Conservation (phyloP, 371 early-diverging fungal genomes). For the Apophysomyces elegans region DNA sequence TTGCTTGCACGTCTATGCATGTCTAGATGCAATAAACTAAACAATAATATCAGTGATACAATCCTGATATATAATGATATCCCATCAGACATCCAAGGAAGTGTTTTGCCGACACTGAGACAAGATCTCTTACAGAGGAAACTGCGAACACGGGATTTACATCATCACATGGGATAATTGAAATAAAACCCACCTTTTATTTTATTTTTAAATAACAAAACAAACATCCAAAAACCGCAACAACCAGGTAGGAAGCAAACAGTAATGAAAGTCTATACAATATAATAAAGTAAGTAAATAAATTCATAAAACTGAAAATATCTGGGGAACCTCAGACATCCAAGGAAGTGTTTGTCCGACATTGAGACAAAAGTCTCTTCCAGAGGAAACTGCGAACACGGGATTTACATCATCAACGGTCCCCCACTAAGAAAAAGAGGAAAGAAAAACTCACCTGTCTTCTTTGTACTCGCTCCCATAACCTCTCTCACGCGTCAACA, state of each 20-base stretch:
- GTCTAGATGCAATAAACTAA: slow-evolving; percentile 11
- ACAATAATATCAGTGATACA: neutral
- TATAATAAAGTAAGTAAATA: neutral
- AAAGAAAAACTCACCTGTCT: slow-evolving; percentile 22
- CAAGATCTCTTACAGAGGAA: slow-evolving; percentile 30
- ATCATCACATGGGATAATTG: slow-evolving; percentile 24
- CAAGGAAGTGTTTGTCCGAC: slow-evolving; percentile 37
- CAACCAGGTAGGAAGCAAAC: slow-evolving; percentile 7
- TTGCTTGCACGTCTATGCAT: slow-evolving; percentile 18
- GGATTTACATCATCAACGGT: slow-evolving; percentile 31
- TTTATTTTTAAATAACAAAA: slow-evolving; percentile 21
- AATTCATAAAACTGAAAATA: slow-evolving; percentile 6
- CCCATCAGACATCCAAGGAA: slow-evolving; percentile 42
- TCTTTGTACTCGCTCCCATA: neutral
- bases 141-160: slow-evolving; percentile 41
- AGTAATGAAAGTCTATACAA: slow-evolving; percentile 17
- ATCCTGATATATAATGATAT: neutral
- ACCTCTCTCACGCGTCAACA: neutral
- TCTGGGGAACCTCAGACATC: slow-evolving; percentile 31
- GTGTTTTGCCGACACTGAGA: slow-evolving; percentile 27
- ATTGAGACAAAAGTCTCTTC: slow-evolving; percentile 18
- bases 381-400: slow-evolving; percentile 45
- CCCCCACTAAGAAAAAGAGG: neutral
- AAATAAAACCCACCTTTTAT: slow-evolving; percentile 12
- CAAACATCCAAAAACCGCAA: slow-evolving; percentile 30